Evolutionary conservation across 352 stramenopile species (phyloP), one percentile per base, ranked within the genome.

Genomic region (Pythium myriotylum): DNA sequence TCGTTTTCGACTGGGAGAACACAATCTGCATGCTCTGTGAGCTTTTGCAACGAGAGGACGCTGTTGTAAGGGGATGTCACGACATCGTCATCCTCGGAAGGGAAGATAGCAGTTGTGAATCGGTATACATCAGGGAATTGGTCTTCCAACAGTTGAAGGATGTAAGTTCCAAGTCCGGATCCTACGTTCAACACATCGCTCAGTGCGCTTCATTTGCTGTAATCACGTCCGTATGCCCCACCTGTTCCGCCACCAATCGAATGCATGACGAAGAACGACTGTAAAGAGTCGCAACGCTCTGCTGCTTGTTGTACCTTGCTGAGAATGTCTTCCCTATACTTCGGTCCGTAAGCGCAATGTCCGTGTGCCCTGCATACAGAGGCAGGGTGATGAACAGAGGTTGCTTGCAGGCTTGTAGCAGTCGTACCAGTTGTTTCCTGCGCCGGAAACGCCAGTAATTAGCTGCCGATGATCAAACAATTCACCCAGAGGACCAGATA

Each of bases 31-130:
- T 95, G 79, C 19, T 95, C 81, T 4, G 83, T 94, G 23, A 98
- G 81, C 62, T 97, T 66, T 7, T 75, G 68, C 45, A 94, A 53
- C 5, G 88, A 76, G 19, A 95, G 45, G n/a, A 94, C 77, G 52
- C 81, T 92, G 69, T 98, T 98, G 73, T 98, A 98, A 3, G 93
- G 92, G 20, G 89, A 96, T 6, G 91, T 98, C 57, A 98, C 81
- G 27, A 98, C 92, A 49, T 98, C 91, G 65, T 97, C 88, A 68
- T 97, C 88, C 59, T 88, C 86, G 0, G 85, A 91, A 43, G 84
- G 84, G 54, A 92, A 92, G 17, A 92, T 81, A n/a, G 81, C 83
- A 17, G 70, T 89, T 23, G 83, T 86, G 67, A 92, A 92, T 17
- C 88, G 86, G 59, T 94, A 94, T 1, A 94, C 79, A 51, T 96